A percentile compares a stretch with the other conserved stretches of the same genome.
Conservation (phyloP, 441 rosid species). For the Populus hybrid region DNA sequence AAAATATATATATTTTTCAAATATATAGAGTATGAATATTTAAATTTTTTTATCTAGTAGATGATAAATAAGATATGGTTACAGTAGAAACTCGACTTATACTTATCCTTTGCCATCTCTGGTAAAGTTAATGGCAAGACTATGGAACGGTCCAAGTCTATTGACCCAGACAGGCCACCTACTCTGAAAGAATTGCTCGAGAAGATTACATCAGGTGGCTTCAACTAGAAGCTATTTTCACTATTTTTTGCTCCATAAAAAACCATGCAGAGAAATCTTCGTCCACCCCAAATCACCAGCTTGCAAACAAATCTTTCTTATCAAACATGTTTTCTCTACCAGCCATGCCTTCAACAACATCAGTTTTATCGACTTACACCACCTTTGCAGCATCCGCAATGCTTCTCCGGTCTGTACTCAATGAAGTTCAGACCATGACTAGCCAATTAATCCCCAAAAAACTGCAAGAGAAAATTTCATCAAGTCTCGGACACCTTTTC, state of each 20-base stretch:
- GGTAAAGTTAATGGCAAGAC: not conserved
- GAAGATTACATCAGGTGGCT: slow-evolving; percentile 2
- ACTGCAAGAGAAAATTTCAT: slow-evolving; percentile 1
- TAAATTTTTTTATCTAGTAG: too few relatives aligned
- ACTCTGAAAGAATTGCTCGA: slow-evolving; percentile 1
- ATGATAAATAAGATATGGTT: too few relatives aligned
- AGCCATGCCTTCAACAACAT: slow-evolving; percentile 20
- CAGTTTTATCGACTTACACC: slow-evolving; percentile 22
- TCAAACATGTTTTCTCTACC: slow-evolving; percentile 12
- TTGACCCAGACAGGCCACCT: not conserved
- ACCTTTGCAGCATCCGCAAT: slow-evolving; percentile 24
- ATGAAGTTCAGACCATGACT: slow-evolving; percentile 9
- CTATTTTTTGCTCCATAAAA: not conserved
- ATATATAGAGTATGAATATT: too few relatives aligned
- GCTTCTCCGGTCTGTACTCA: slow-evolving; percentile 17
- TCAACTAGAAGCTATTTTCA: not conserved
- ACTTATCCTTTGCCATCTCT: not conserved
- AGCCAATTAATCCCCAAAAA: slow-evolving; percentile 19
- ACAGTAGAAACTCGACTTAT: too few relatives aligned
- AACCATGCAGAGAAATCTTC: not conserved
- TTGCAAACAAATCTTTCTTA: not conserved
- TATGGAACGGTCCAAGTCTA: not conserved
- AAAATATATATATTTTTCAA: too few relatives aligned
- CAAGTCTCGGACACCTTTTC: slow-evolving; percentile 1
- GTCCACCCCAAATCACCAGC: too few relatives aligned